Conservation (phyloP, 1,284 basidiomycete species). For the Blastosporella zonata region DNA sequence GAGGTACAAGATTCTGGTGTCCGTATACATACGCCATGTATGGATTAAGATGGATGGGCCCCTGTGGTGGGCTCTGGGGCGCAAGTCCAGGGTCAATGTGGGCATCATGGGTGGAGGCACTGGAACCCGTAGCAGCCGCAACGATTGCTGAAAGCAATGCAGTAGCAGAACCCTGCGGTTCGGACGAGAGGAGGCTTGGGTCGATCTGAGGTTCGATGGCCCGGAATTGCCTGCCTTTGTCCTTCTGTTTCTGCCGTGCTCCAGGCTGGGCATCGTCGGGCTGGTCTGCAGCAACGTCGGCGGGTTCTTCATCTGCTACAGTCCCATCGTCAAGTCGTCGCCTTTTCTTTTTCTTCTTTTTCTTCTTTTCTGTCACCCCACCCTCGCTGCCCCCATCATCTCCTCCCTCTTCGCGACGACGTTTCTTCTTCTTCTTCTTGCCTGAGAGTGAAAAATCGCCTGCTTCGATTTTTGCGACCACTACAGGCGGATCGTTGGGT, state of each 20-base stretch:
- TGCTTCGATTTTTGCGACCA: slow-evolving; percentile 1
- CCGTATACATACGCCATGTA: slow-evolving; percentile 27
- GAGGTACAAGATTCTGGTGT: slow-evolving; percentile 21
- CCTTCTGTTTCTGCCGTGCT: slow-evolving; percentile 37
- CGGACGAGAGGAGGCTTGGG: slow-evolving; percentile 29
- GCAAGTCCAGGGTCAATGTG: slow-evolving; percentile 17
- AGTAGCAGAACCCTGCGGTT: slow-evolving; percentile 41
- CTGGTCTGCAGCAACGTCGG: slow-evolving; percentile 4
- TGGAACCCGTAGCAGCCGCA: slow-evolving; percentile 47
- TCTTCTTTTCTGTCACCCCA: slow-evolving; percentile 20
- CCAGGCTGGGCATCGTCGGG: slow-evolving; percentile 14
- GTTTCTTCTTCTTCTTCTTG: slow-evolving; percentile 40
- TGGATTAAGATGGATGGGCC: slow-evolving; percentile 24
- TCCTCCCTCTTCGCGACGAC: slow-evolving; percentile 26
- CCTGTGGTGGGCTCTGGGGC: slow-evolving; percentile 17
- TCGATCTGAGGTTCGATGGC: slow-evolving; percentile 20
- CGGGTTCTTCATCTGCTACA: slow-evolving; percentile 10
- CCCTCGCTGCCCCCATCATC: slow-evolving; percentile 17
- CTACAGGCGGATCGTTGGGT: slow-evolving; percentile 20
- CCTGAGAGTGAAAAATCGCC: neutral
- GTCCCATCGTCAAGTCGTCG: slow-evolving; percentile 12
- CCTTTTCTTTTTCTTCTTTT: slow-evolving; percentile 35
- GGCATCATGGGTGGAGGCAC: slow-evolving; percentile 13
- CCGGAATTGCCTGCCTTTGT: slow-evolving; percentile 31
- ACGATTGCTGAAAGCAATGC: slow-evolving; percentile 63